phyloP scores from a whole-genome alignment of 192 early-diverging fungal genomes.

The Dimargaris cristalligena region DNA sequence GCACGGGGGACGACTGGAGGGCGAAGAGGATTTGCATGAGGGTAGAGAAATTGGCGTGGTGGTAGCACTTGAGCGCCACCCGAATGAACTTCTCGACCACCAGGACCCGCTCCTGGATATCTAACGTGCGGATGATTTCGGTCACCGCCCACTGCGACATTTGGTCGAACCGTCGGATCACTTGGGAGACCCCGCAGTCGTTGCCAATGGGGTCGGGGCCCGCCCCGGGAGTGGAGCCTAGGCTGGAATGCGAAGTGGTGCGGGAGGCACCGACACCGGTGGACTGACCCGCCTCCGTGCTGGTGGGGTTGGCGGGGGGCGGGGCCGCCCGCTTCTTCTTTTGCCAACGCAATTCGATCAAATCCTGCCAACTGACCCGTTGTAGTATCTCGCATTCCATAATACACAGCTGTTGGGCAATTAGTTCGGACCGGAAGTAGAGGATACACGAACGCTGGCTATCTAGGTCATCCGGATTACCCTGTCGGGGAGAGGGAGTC shows the following conservation, averaged over 20 bases:
- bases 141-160: constrained; percentile 34
- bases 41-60: constrained; percentile 39
- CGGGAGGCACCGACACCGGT: neutral
- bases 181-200: constrained; percentile 6
- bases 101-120: constrained; percentile 26
- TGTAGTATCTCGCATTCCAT: constrained; percentile 31
- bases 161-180: constrained; percentile 6
- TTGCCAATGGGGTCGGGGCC: neutral
- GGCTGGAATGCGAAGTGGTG: neutral
- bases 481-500: too few relatives aligned
- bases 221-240: neutral
- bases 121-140: constrained; percentile 28
- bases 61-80: constrained; percentile 40
- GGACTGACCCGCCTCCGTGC: neutral
- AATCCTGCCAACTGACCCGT: constrained; percentile 33
- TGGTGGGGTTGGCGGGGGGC: too few relatives aligned
- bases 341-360: constrained; percentile 28
- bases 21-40: constrained; percentile 40
- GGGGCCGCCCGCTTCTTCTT: too few relatives aligned
- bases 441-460: constrained; percentile 18
- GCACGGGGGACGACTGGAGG: constrained; percentile 34
- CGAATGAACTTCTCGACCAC: constrained; percentile 46
- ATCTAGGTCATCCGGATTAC: too few relatives aligned
- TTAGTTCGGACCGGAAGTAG: constrained; percentile 29
- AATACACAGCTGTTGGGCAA: constrained; percentile 35